A percentile compares a stretch with the other conserved stretches of the same genome.
Evolutionary conservation across 345 rosid genomes (phyloP).

Genomic region (Atalantia buxifolia): DNA sequence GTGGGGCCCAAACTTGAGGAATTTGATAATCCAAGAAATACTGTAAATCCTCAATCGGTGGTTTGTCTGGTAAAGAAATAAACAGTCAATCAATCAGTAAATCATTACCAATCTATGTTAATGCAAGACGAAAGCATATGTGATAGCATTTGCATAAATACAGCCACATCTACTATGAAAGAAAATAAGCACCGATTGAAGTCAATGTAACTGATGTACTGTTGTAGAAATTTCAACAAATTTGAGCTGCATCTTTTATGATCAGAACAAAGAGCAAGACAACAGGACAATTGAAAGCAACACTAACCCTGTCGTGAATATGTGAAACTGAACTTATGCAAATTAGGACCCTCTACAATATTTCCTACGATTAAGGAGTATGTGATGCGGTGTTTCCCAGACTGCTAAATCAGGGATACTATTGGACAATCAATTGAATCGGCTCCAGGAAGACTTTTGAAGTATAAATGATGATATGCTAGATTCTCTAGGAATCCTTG

Average conservation of each 20-base stretch:
- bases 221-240: constrained; percentile 3
- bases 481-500: neutral
- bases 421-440: neutral
- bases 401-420: neutral
- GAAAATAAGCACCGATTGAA: neutral
- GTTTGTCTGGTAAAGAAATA: constrained; percentile 60
- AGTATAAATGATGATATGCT: neutral
- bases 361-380: neutral
- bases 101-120: neutral
- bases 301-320: neutral
- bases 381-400: neutral
- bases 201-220: neutral
- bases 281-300: neutral
- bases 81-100: constrained; percentile 8
- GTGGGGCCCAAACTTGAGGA: constrained; percentile 89
- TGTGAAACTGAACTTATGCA: neutral
- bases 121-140: neutral
- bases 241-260: neutral
- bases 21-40: constrained; percentile 94
- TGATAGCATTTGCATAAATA: neutral
- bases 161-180: neutral
- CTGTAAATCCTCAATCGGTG: constrained; percentile 93
- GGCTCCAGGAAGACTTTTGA: neutral
- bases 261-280: neutral
- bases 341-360: neutral